A percentile compares a stretch with the other conserved stretches of the same genome.
Evolutionary conservation across 1,284 basidiomycete genomes (phyloP).

Genomic region (Trichosporon sp.): DNA sequence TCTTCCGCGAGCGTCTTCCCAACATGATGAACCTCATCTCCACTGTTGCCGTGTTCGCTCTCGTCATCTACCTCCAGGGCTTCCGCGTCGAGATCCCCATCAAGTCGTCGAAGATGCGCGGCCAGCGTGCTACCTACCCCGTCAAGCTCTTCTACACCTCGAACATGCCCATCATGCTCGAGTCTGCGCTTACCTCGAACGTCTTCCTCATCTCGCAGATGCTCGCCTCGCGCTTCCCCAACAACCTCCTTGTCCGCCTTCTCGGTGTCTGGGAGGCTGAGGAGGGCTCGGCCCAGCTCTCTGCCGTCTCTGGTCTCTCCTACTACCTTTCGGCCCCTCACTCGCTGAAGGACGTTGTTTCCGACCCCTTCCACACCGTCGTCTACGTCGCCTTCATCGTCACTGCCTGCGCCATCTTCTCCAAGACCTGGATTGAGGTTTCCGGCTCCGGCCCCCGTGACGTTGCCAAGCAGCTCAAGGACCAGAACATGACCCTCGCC

Average conservation of each 20-base stretch:
- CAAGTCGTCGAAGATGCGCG: conserved; percentile 93
- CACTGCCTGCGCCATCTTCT: conserved; percentile 92
- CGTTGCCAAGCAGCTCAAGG: conserved; percentile 96
- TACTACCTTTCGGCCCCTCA: conserved; percentile 98
- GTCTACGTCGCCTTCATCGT: conserved; percentile 92
- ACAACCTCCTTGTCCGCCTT: conserved; percentile 81
- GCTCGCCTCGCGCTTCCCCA: conserved; percentile 84
- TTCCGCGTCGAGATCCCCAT: conserved; percentile 99
- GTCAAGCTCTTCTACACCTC: conserved; percentile 98
- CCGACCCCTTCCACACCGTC: conserved; percentile 89
- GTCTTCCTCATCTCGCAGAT: conserved; percentile 97
- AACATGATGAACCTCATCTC: conserved; percentile 98
- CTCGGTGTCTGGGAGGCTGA: conserved; percentile 96
- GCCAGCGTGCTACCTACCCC: conserved; percentile 90
- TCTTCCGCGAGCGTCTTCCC: conserved; percentile 94
- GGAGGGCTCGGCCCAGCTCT: conserved; percentile 87
- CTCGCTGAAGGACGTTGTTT: conserved; percentile 76
- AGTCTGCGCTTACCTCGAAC: conserved; percentile 88
- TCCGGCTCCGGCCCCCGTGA: conserved; percentile 93
- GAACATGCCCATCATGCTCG: conserved; percentile 99
- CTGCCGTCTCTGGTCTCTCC: conserved; percentile 84
- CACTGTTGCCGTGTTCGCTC: conserved; percentile 84
- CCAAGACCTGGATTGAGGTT: conserved; percentile 99
- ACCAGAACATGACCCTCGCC: conserved; percentile 98
- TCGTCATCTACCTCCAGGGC: conserved; percentile 96